A percentile compares a stretch with the other conserved stretches of the same genome.
phyloP scores from a whole-genome alignment of 352 stramenopile species.

The Globisporangium alternatum region DNA sequence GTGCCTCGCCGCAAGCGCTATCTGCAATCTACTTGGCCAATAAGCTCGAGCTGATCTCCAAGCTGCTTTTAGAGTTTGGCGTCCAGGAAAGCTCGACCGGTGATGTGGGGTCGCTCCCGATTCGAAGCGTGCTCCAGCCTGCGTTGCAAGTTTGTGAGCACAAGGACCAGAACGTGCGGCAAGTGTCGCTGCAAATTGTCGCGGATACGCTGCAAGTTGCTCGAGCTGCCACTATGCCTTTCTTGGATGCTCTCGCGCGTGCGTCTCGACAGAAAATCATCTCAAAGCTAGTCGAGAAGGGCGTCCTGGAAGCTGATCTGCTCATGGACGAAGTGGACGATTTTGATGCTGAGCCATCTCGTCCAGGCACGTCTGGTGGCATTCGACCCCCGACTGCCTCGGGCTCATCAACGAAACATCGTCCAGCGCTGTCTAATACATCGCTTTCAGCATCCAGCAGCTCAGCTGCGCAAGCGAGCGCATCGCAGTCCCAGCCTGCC shows the following conservation, averaged over 20 bases:
- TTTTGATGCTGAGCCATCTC: conserved; percentile 53
- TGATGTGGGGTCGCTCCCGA: conserved; percentile 31
- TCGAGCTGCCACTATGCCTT: conserved; percentile 60
- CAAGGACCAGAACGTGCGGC: conserved; percentile 64
- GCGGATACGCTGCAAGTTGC: conserved; percentile 58
- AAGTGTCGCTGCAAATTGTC: conserved; percentile 68
- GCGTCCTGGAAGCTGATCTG: conserved; percentile 70
- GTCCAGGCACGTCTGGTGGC: conserved; percentile 52
- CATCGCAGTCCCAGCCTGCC: conserved; percentile 28
- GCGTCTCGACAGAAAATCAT: conserved; percentile 77
- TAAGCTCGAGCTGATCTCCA: conserved; percentile 69
- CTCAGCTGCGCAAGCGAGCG: conserved; percentile 18
- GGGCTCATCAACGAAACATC: conserved; percentile 76
- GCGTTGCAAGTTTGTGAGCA: conserved; percentile 71
- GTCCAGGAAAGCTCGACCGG: conserved; percentile 49
- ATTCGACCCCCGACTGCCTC: conserved; percentile 67
- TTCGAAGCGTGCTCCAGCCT: conserved; percentile 69
- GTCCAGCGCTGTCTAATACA: conserved; percentile 51
- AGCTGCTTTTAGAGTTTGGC: conserved; percentile 76
- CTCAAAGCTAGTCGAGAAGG: conserved; percentile 70
- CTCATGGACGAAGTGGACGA: conserved; percentile 86
- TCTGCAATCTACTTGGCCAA: conserved; percentile 63
- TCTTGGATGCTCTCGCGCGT: conserved; percentile 60
- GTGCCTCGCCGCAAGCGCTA: conserved; percentile 41
- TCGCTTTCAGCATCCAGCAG: conserved; percentile 40